phyloP scores from a whole-genome alignment of 441 rosid genomes.

The Populus hybrid region DNA sequence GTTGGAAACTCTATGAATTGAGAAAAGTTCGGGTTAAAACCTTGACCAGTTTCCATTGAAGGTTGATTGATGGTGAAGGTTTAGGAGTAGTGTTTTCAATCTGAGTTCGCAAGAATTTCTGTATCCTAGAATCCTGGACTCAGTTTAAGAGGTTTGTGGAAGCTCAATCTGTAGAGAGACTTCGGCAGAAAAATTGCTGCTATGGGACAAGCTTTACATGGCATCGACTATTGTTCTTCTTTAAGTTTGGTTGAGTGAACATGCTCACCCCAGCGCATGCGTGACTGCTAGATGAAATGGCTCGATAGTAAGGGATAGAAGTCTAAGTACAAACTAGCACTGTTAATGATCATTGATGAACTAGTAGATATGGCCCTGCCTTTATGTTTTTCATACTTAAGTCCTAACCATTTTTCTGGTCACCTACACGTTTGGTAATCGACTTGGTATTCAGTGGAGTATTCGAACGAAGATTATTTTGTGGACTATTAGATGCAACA shows the following conservation, averaged over 20 bases:
- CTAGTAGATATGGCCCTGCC: too few relatives aligned
- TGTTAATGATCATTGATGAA: neutral
- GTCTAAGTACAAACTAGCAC: neutral
- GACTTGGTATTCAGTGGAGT: neutral
- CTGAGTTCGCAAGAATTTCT: neutral
- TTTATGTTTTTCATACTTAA: neutral
- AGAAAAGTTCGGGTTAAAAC: neutral
- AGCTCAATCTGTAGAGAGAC: too few relatives aligned
- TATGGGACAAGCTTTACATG: neutral
- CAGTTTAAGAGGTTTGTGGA: neutral
- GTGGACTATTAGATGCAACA: neutral
- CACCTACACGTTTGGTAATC: neutral
- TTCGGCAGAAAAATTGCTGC: too few relatives aligned
- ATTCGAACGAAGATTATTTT: neutral
- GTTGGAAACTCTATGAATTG: too few relatives aligned
- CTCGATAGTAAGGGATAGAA: too few relatives aligned
- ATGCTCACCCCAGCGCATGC: too few relatives aligned
- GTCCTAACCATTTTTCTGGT: neutral
- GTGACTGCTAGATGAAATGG: too few relatives aligned
- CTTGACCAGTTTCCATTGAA: neutral
- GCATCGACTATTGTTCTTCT: too few relatives aligned
- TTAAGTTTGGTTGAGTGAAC: too few relatives aligned
- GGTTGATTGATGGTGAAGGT: too few relatives aligned
- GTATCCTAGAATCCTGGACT: neutral
- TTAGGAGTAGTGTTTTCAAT: neutral